Evolutionary conservation across 371 early-diverging fungal genomes (phyloP).

Genomic region (Catenaria anguillulae): DNA sequence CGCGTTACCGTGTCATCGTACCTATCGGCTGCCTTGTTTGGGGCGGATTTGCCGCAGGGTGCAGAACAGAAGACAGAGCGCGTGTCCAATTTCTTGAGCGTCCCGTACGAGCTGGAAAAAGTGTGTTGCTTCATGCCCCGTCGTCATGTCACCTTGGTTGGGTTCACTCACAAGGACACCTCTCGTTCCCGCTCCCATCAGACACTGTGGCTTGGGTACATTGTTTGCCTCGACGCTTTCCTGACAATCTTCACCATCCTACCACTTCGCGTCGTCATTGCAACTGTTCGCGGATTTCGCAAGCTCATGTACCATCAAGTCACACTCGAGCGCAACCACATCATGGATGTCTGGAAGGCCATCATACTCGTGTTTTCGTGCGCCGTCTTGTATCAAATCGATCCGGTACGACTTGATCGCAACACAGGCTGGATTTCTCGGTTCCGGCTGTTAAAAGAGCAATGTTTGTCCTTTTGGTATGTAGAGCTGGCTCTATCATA

Average conservation of each 20-base stretch:
- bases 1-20: no score
- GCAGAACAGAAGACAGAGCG: slow-evolving; percentile 39
- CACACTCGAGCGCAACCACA: slow-evolving; percentile 10
- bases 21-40: not conserved
- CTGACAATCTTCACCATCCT: slow-evolving; percentile 83
- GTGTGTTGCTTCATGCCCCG: no score
- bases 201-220: slow-evolving; percentile 73
- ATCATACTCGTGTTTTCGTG: slow-evolving; percentile 5
- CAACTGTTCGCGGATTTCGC: slow-evolving; percentile 21
- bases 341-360: slow-evolving; percentile 9
- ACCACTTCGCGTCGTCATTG: slow-evolving; percentile 68
- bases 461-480: no score
- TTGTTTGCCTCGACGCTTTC: slow-evolving; percentile 86
- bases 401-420: slow-evolving; percentile 77
- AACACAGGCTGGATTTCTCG: slow-evolving; percentile 44
- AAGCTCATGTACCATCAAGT: slow-evolving; percentile 11
- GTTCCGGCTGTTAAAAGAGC: no score
- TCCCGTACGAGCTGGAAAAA: slow-evolving; percentile 43
- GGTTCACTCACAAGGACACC: no score
- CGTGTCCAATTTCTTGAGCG: slow-evolving; percentile 39
- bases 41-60: not conserved
- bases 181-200: no score
- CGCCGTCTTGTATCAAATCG: slow-evolving; percentile 19
- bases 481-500: slow-evolving; percentile 79
- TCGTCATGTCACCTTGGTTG: no score